Percentiles rank a stretch among this genome's conserved stretches.
Conservation (phyloP, 2,329 filamentous ascomycete species). For the Aspergillus brasiliensis region DNA sequence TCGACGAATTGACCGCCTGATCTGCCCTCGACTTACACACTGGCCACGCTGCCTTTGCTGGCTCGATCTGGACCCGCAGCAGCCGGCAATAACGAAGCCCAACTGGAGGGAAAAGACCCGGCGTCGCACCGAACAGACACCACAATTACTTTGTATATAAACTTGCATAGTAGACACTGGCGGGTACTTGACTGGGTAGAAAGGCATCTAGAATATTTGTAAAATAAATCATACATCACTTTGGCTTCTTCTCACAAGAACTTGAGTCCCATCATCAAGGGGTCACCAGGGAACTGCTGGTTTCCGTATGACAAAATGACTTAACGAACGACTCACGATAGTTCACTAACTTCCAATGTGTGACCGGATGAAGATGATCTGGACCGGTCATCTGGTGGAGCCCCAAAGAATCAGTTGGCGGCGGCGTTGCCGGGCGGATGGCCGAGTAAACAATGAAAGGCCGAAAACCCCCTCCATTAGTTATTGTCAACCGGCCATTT, state of each 20-base stretch:
- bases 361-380: neutral
- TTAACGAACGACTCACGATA: neutral
- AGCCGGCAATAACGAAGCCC: no score
- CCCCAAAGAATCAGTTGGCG: neutral
- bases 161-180: no score
- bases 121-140: no score
- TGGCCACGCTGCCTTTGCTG: no score
- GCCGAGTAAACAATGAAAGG: slow-evolving; percentile 5
- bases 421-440: slow-evolving; percentile 10
- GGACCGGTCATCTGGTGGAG: neutral
- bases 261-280: neutral
- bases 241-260: no score
- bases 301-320: neutral
- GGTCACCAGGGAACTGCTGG: neutral
- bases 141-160: no score
- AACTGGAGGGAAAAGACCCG: no score
- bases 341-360: neutral
- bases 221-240: no score
- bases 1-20: neutral
- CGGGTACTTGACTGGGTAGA: no score
- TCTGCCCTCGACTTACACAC: neutral
- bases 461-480: neutral
- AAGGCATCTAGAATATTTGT: no score
- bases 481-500: neutral
- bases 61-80: no score